Conservation (phyloP, 192 early-diverging fungal species). For the Coemansia sp. region DNA sequence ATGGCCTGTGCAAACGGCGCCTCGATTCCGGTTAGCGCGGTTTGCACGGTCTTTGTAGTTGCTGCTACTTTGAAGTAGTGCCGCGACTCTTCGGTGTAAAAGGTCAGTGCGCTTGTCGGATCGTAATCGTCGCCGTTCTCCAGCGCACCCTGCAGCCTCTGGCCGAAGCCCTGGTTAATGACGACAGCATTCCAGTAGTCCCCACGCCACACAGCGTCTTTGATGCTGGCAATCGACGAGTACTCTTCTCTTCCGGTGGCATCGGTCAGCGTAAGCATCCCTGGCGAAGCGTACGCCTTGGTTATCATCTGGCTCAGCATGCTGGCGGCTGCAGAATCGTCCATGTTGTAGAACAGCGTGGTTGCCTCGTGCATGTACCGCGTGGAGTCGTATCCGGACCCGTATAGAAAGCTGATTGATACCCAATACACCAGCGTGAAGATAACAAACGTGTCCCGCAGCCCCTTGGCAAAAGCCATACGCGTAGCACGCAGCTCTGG, state of each 20-base stretch:
- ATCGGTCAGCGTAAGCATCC: constrained; percentile 19
- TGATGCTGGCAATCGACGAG: constrained; percentile 8
- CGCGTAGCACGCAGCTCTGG: constrained; percentile 49
- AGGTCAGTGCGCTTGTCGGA: constrained; percentile 24
- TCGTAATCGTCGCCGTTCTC: constrained; percentile 26
- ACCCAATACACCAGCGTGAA: constrained; percentile 50
- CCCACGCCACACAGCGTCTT: constrained; percentile 41
- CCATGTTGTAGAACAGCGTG: constrained; percentile 38
- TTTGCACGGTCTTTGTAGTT: constrained; percentile 11
- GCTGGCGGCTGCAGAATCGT: constrained; percentile 18
- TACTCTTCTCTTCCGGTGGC: constrained; percentile 13
- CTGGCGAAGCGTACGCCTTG: constrained; percentile 13
- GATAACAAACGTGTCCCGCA: constrained; percentile 35
- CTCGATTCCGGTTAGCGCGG: constrained; percentile 23
- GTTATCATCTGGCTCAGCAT: constrained; percentile 23
- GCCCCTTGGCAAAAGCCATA: constrained; percentile 44
- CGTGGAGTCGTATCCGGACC: constrained; percentile 47
- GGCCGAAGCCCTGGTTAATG: constrained; percentile 51
- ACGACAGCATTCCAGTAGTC: constrained; percentile 38
- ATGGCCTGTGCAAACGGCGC: constrained; percentile 27
- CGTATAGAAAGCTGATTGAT: constrained; percentile 45
- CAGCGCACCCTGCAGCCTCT: constrained; percentile 22
- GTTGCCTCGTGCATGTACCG: constrained; percentile 45
- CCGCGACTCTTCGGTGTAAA: constrained; percentile 45
- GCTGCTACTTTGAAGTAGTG: constrained; percentile 42